Conservation (phyloP, 306 rosid genomes). For the Prosopis cineraria region DNA sequence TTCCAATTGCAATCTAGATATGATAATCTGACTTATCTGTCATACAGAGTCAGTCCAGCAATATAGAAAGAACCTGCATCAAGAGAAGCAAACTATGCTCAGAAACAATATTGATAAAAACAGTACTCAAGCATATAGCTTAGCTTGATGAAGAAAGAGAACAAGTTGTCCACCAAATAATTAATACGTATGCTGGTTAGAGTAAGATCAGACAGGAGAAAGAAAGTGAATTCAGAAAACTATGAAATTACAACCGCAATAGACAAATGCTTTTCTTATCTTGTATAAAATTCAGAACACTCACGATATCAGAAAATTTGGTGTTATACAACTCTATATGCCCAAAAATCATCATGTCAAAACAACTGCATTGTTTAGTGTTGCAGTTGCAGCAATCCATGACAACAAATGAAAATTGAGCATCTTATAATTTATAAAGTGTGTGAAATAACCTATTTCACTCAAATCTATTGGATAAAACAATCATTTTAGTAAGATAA, state of each 20-base stretch:
- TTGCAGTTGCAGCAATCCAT: background rate
- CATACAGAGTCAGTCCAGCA: constrained; percentile 32
- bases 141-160: background rate
- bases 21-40: constrained; percentile 39
- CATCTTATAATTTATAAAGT: background rate
- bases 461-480: background rate
- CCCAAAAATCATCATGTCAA: background rate
- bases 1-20: constrained; percentile 44
- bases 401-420: background rate
- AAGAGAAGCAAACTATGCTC: background rate
- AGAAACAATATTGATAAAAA: background rate
- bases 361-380: background rate
- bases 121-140: background rate
- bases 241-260: background rate
- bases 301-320: constrained; percentile 23
- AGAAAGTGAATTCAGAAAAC: background rate
- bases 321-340: background rate
- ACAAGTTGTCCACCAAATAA: background rate
- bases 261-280: background rate
- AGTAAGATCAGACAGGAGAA: background rate
- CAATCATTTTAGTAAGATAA: background rate
- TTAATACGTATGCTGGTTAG: background rate
- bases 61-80: constrained; percentile 42
- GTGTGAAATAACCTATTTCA: background rate
- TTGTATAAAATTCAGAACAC: constrained; percentile 8